Percentiles rank a stretch among this genome's conserved stretches.
Evolutionary conservation across 1,284 basidiomycete genomes (phyloP).

Genomic region (Rhizoctonia solani): DNA sequence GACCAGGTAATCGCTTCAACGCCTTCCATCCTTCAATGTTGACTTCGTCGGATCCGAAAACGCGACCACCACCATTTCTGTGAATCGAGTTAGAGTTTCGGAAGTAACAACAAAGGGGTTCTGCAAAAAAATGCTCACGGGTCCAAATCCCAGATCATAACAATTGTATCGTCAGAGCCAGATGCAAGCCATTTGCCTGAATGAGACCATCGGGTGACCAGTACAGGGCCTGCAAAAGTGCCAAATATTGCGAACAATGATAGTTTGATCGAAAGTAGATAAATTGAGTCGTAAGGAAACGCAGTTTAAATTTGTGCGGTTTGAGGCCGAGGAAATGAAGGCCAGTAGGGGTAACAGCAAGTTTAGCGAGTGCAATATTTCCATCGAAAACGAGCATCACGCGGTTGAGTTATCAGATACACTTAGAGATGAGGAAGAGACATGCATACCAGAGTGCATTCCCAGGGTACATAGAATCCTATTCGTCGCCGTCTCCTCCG

Average conservation of each 20-base stretch:
- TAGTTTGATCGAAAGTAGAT: no score
- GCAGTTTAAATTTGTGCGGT: no score
- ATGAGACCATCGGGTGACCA: slow-evolving; percentile 95
- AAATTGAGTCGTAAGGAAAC: no score
- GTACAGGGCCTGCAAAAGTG: slow-evolving; percentile 73
- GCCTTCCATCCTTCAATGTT: slow-evolving; percentile 99
- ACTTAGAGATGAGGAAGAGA: not conserved
- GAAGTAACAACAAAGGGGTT: not conserved
- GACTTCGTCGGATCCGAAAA: slow-evolving; percentile 90
- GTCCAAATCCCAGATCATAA: slow-evolving; percentile 97
- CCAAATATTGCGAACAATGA: no score
- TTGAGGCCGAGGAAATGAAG: no score
- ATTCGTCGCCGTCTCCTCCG: slow-evolving; percentile 74
- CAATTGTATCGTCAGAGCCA: slow-evolving; percentile 93
- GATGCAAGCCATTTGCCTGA: slow-evolving; percentile 93
- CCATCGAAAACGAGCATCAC: no score
- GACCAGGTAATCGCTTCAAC: slow-evolving; percentile 86
- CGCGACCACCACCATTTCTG: slow-evolving; percentile 68
- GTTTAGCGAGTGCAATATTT: no score
- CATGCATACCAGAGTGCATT: slow-evolving; percentile 77
- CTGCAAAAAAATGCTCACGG: slow-evolving; percentile 62
- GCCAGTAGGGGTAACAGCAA: no score
- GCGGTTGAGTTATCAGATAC: no score
- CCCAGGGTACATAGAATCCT: slow-evolving; percentile 89
- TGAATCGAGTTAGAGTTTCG: slow-evolving; percentile 49